Conservation (phyloP, 257 asterid genomes). For the Nicotiana undulata region DNA sequence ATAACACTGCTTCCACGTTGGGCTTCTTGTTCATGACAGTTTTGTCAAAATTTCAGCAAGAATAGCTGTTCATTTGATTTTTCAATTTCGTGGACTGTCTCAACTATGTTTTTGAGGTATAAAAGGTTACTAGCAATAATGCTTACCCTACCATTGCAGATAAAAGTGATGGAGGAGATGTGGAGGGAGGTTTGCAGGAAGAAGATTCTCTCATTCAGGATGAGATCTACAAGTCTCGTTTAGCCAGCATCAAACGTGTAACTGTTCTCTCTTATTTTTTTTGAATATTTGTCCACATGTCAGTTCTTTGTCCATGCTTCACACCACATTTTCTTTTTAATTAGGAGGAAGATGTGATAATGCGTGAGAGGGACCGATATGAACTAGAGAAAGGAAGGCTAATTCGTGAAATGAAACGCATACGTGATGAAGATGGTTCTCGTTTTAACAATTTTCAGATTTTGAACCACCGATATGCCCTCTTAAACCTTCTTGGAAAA, state of each 20-base stretch:
- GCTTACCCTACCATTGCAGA: slow-evolving; percentile 36
- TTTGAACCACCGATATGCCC: slow-evolving; percentile 91
- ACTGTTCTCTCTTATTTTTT: not conserved
- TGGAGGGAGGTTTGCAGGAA: slow-evolving; percentile 64
- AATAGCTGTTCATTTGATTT: slow-evolving; percentile 1
- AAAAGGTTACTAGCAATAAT: not conserved
- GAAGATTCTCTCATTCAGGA: slow-evolving; percentile 82
- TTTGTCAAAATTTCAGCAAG: not conserved
- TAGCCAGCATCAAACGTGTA: slow-evolving; percentile 93
- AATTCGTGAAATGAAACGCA: slow-evolving; percentile 97
- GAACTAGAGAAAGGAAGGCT: slow-evolving; percentile 94
- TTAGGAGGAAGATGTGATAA: slow-evolving; percentile 87
- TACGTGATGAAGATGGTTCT: slow-evolving; percentile 96
- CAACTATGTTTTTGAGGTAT: not conserved
- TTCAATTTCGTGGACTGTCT: not conserved
- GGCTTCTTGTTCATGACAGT: too few relatives aligned
- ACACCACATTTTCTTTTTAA: not conserved
- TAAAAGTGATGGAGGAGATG: slow-evolving; percentile 64
- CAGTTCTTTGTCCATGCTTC: not conserved
- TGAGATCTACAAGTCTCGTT: slow-evolving; percentile 83
- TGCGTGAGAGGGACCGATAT: slow-evolving; percentile 94
- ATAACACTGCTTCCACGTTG: too few relatives aligned
- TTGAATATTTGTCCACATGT: not conserved
- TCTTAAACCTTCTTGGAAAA: slow-evolving; percentile 91
- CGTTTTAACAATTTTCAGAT: slow-evolving; percentile 94